A percentile compares a stretch with the other conserved stretches of the same genome.
Conservation (phyloP, 805 yeast species). For the Barnettozyma californica region DNA sequence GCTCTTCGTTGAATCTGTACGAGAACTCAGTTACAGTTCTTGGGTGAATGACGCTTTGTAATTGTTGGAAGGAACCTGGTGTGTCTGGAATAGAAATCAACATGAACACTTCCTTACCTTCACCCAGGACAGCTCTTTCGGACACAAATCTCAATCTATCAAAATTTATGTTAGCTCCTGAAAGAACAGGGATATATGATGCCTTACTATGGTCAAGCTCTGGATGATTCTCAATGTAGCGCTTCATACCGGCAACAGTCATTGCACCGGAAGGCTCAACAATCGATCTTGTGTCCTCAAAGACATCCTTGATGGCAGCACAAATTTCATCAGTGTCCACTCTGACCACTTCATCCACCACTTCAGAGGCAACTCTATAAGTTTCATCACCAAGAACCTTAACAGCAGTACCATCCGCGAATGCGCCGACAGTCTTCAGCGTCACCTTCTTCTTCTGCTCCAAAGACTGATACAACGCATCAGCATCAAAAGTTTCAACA, state of each 20-base stretch:
- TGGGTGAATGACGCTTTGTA: conserved; percentile 78
- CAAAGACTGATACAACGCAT: conserved; percentile 78
- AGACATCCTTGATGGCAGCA: conserved; percentile 95
- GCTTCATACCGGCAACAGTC: conserved; percentile 90
- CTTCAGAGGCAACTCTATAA: conserved; percentile 68
- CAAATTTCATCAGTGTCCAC: conserved; percentile 91
- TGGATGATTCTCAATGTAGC: conserved; percentile 64
- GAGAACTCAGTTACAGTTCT: conserved; percentile 92
- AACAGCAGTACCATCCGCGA: conserved; percentile 99
- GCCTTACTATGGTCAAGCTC: conserved; percentile 64
- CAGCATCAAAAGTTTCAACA: conserved; percentile 94
- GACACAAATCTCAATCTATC: conserved; percentile 93
- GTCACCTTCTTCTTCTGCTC: conserved; percentile 46
- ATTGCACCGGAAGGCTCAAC: conserved; percentile 98
- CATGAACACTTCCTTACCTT: conserved; percentile 92
- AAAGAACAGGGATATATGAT: conserved; percentile 77
- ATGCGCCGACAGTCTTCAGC: conserved; percentile 79
- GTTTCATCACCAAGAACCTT: conserved; percentile 86
- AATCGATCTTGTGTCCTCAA: conserved; percentile 90
- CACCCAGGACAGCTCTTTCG: conserved; percentile 98
- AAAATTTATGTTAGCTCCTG: conserved; percentile 98
- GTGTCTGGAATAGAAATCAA: conserved; percentile 85
- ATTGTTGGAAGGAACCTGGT: conserved; percentile 82
- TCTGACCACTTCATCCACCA: conserved; percentile 82
- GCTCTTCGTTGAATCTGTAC: conserved; percentile 52